Percentiles rank a stretch among this genome's conserved stretches.
Evolutionary conservation across 2,329 filamentous ascomycete species (phyloP).

Genomic region (Pseudopyricularia javanii): DNA sequence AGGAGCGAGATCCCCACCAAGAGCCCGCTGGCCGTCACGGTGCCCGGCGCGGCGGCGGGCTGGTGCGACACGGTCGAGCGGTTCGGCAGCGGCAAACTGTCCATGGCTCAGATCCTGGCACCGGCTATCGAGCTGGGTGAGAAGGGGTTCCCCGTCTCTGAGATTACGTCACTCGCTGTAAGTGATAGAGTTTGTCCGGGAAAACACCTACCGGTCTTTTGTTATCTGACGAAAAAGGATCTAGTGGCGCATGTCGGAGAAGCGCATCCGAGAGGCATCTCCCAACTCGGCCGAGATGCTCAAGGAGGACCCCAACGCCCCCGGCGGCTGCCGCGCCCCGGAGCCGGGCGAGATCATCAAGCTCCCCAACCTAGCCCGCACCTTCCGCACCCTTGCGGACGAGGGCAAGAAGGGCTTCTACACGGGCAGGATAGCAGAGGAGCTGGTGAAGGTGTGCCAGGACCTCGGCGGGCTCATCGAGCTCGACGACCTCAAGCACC

Average conservation of each 20-base stretch:
- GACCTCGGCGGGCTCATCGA: slow-evolving; percentile 65
- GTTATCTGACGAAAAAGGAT: not conserved
- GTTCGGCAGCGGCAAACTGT: slow-evolving; percentile 75
- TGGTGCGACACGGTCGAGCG: slow-evolving; percentile 83
- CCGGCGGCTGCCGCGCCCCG: slow-evolving; percentile 60
- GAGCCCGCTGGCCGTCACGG: slow-evolving; percentile 68
- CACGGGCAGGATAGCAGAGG: slow-evolving; percentile 65
- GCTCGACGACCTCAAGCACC: slow-evolving; percentile 61
- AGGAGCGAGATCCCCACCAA: slow-evolving; percentile 50
- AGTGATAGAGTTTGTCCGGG: slow-evolving; percentile 33
- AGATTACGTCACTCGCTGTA: slow-evolving; percentile 57
- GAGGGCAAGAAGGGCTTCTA: slow-evolving; percentile 87
- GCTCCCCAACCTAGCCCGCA: slow-evolving; percentile 66
- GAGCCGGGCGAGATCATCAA: slow-evolving; percentile 72
- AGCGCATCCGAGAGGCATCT: slow-evolving; percentile 52
- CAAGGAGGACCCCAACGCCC: slow-evolving; percentile 40
- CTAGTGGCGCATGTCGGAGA: slow-evolving; percentile 62
- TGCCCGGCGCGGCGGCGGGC: slow-evolving; percentile 46
- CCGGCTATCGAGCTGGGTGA: slow-evolving; percentile 79
- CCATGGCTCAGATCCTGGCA: slow-evolving; percentile 59
- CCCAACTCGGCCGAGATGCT: slow-evolving; percentile 49
- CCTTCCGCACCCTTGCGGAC: slow-evolving; percentile 63
- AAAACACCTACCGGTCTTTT: not conserved
- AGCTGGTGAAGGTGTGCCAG: slow-evolving; percentile 62
- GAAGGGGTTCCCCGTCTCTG: slow-evolving; percentile 75